phyloP scores from a whole-genome alignment of 2,329 filamentous ascomycete species.

The Myriangium duriaei region DNA sequence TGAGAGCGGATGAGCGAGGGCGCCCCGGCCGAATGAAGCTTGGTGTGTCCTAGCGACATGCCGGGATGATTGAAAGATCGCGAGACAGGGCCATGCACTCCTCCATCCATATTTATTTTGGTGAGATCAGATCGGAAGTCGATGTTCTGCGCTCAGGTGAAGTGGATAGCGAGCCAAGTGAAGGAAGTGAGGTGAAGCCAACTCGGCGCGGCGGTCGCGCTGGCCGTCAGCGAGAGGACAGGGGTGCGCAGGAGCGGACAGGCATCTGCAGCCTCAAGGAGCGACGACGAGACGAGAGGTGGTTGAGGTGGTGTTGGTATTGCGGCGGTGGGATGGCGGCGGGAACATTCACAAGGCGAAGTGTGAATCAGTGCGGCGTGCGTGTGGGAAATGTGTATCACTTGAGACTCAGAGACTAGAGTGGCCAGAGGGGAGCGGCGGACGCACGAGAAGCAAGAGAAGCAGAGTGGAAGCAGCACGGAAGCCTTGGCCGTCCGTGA shows the following conservation, averaged over 20 bases:
- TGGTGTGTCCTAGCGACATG: slow-evolving; percentile 9
- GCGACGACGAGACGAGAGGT: slow-evolving; percentile 3
- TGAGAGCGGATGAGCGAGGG: slow-evolving; percentile 30
- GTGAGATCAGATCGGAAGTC: slow-evolving; percentile 1
- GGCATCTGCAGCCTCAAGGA: slow-evolving; percentile 5
- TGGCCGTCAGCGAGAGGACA: slow-evolving; percentile 9
- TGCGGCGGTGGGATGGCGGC: slow-evolving; percentile 3
- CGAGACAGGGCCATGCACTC: slow-evolving; percentile 8
- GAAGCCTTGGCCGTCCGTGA: not conserved
- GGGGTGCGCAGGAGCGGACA: slow-evolving; percentile 5
- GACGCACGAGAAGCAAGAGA: slow-evolving; percentile 8
- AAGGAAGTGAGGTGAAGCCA: slow-evolving; percentile 2
- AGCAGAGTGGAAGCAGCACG: not conserved
- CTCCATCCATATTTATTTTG: slow-evolving; percentile 8
- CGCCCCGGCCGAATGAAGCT: slow-evolving; percentile 17
- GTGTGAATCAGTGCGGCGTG: not conserved
- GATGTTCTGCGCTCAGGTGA: slow-evolving; percentile 2
- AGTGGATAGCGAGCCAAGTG: slow-evolving; percentile 3
- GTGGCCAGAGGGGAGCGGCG: slow-evolving; percentile 7
- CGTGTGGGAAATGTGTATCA: slow-evolving; percentile 1
- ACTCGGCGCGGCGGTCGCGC: slow-evolving; percentile 10
- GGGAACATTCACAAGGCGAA: not conserved
- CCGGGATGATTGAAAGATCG: slow-evolving; percentile 7
- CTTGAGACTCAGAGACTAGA: slow-evolving; percentile 7
- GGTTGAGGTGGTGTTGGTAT: slow-evolving; percentile 6